Conservation (phyloP, 2,329 filamentous ascomycete genomes). For the Neofusicoccum umdonicola region DNA sequence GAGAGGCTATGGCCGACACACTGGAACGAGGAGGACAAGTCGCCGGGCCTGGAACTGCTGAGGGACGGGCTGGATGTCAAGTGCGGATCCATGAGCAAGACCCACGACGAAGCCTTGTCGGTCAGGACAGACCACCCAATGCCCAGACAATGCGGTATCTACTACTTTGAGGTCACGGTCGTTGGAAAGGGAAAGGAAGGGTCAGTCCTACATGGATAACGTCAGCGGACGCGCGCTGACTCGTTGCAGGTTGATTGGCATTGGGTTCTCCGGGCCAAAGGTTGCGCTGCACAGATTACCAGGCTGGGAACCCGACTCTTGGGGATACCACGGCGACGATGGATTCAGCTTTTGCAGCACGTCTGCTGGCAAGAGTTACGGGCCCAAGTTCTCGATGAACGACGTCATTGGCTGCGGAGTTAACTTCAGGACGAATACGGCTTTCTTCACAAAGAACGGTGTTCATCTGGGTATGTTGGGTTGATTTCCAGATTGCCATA, state of each 20-base stretch:
- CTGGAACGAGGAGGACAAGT: slow-evolving; percentile 81
- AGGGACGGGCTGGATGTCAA: slow-evolving; percentile 71
- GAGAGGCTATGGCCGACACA: slow-evolving; percentile 62
- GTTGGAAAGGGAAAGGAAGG: slow-evolving; percentile 66
- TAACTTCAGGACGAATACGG: slow-evolving; percentile 60
- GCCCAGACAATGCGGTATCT: slow-evolving; percentile 86
- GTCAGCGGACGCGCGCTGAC: slow-evolving; percentile 6
- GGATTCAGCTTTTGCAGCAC: slow-evolving; percentile 62
- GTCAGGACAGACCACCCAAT: slow-evolving; percentile 83
- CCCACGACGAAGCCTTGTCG: slow-evolving; percentile 72
- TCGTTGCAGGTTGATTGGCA: slow-evolving; percentile 47
- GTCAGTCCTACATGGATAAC: slow-evolving; percentile 45
- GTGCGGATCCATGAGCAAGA: slow-evolving; percentile 56
- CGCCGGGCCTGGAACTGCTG: slow-evolving; percentile 68
- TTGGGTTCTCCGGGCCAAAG: slow-evolving; percentile 61
- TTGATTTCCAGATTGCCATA: neutral
- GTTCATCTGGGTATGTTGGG: slow-evolving; percentile 50
- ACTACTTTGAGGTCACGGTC: slow-evolving; percentile 81
- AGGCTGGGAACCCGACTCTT: slow-evolving; percentile 65
- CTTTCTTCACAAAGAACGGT: slow-evolving; percentile 67
- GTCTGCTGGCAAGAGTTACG: slow-evolving; percentile 57
- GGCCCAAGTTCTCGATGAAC: slow-evolving; percentile 57
- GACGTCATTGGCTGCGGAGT: slow-evolving; percentile 65
- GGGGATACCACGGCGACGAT: slow-evolving; percentile 67
- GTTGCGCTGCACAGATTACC: slow-evolving; percentile 60